A percentile compares a stretch with the other conserved stretches of the same genome.
These are phyloP conservation scores for Spongiforma sp. DNA, from an alignment of 1,284 basidiomycete genomes.

Conservation along the genomic window DNA sequence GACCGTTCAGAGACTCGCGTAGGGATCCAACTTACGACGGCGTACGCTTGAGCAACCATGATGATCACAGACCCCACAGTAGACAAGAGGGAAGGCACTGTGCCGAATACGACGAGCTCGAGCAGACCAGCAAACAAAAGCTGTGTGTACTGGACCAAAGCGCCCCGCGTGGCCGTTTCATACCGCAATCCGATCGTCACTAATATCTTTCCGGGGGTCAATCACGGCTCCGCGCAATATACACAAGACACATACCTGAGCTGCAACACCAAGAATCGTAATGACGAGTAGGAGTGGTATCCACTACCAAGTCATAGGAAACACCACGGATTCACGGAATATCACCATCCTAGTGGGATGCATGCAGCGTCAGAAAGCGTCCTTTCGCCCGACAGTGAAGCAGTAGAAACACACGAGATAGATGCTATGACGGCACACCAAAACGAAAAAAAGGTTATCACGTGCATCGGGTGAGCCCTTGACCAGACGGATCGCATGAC, in stretches of 20 bases:
- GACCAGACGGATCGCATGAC: conserved; percentile 75
- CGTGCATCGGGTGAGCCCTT: conserved; percentile 75
- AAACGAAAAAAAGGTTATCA: conserved; percentile 68
- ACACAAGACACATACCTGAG: conserved; percentile 43
- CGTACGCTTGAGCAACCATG: conserved; percentile 14
- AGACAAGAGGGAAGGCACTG: conserved; percentile 21
- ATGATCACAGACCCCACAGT: conserved; percentile 17
- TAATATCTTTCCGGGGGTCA: conserved; percentile 6
- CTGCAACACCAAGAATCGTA: conserved; percentile 52
- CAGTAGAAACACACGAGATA: conserved; percentile 46
- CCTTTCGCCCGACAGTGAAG: conserved; percentile 6
- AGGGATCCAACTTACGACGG: conserved; percentile 16
- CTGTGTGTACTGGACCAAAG: conserved; percentile 21
- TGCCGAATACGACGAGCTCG: conserved; percentile 20
- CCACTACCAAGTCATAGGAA: conserved; percentile 47
- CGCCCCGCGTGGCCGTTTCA: conserved; percentile 33
- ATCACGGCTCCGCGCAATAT: background rate
- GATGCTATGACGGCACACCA: conserved; percentile 62
- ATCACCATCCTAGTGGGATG: conserved; percentile 17
- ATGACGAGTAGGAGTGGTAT: conserved; percentile 39
- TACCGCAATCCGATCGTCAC: conserved; percentile 20
- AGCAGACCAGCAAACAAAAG: conserved; percentile 22
- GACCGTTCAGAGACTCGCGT: background rate
- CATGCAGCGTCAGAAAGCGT: background rate
- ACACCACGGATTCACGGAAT: conserved; percentile 37